Conservation (phyloP, 805 yeast genomes). For the Sugiyamaella valdiviana region DNA sequence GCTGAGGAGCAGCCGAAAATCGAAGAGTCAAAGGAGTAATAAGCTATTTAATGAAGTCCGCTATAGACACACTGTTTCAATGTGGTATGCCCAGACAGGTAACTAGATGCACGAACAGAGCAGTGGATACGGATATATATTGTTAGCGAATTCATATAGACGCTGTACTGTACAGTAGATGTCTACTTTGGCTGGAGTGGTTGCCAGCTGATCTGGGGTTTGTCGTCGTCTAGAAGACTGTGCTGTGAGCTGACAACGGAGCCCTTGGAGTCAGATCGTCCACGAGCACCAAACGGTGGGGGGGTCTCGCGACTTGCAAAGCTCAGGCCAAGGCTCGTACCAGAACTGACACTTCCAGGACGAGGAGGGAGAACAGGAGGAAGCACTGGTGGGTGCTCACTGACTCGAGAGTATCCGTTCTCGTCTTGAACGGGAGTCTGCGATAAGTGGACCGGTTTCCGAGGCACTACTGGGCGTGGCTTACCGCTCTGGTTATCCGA, state of each 20-base stretch:
- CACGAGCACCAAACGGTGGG: too few species aligned
- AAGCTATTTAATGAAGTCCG: not conserved
- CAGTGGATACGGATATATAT: too few species aligned
- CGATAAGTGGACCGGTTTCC: constrained; percentile 11
- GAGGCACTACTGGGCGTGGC: constrained; percentile 5
- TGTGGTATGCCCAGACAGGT: too few species aligned
- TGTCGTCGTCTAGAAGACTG: constrained; percentile 3
- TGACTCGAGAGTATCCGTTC: not conserved
- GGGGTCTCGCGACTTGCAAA: not conserved
- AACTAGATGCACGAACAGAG: too few species aligned
- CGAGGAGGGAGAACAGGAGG: constrained; percentile 12
- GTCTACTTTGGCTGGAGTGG: constrained; percentile 3
- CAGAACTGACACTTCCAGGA: not conserved
- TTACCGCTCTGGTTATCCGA: not conserved
- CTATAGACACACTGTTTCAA: too few species aligned
- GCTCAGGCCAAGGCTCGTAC: not conserved
- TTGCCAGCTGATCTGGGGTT: constrained; percentile 2
- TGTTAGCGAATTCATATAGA: too few species aligned
- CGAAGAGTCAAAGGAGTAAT: not conserved
- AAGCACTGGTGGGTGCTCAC: not conserved
- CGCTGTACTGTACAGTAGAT: not conserved
- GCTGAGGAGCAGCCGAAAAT: too few species aligned
- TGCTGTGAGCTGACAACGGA: not conserved
- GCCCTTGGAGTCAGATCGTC: constrained; percentile 1
- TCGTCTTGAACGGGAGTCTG: not conserved